Percentiles rank a stretch among this genome's conserved stretches.
phyloP scores from a whole-genome alignment of 106 monocot species.

The Dactylorhiza incarnata region DNA sequence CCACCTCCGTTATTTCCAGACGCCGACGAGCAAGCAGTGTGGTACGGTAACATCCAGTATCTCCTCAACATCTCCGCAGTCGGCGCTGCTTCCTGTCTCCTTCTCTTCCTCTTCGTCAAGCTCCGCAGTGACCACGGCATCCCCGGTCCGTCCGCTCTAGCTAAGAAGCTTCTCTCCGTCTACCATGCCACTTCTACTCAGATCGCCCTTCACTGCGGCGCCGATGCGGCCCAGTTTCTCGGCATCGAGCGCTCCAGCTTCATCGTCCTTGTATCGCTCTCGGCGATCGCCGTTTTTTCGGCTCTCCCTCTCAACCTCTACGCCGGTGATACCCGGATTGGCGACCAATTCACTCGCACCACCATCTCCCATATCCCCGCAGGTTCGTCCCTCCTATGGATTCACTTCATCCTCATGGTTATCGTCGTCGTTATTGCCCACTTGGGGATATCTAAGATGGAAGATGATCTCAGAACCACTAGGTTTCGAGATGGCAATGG shows the following conservation, averaged over 20 bases:
- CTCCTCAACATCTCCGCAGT: conserved; percentile 85
- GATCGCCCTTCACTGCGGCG: conserved; percentile 96
- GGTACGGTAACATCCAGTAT: conserved; percentile 98
- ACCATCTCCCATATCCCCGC: conserved; percentile 66
- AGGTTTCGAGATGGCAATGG: conserved; percentile 64
- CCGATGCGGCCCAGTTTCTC: conserved; percentile 92
- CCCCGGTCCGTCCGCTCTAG: conserved; percentile 81
- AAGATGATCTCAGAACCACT: conserved; percentile 62
- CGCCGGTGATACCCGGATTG: conserved; percentile 29
- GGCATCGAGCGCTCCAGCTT: conserved; percentile 76
- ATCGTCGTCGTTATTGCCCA: conserved; percentile 64
- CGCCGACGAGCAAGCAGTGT: conserved; percentile 32
- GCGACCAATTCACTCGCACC: conserved; percentile 70
- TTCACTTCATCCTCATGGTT: conserved; percentile 59
- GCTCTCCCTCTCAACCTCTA: conserved; percentile 74
- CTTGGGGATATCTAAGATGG: conserved; percentile 67
- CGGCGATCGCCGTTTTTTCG: conserved; percentile 32
- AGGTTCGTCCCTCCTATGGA: conserved; percentile 71
- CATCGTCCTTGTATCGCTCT: conserved; percentile 43
- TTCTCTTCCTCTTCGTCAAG: conserved; percentile 90
- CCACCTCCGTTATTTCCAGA: conserved; percentile 25
- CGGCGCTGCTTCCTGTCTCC: conserved; percentile 69
- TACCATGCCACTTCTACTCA: conserved; percentile 67
- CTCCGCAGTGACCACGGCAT: conserved; percentile 88
- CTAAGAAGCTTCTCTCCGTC: conserved; percentile 78